A percentile compares a stretch with the other conserved stretches of the same genome.
These are phyloP conservation scores for Globisporangium canariense DNA, from an alignment of 352 stramenopile genomes.

Conservation along the genomic window DNA sequence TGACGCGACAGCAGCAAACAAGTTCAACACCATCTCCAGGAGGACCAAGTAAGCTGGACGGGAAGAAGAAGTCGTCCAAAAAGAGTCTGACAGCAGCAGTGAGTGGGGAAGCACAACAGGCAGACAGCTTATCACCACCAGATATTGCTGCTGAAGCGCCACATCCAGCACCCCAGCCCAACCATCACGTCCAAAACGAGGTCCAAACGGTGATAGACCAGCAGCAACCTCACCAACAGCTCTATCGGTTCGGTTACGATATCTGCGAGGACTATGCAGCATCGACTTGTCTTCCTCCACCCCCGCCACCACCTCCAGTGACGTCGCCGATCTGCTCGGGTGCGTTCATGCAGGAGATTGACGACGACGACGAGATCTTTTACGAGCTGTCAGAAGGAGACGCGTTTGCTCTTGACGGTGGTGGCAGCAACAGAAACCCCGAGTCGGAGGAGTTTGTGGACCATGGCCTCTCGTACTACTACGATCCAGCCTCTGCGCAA, in stretches of 20 bases:
- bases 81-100: slow-evolving; percentile 16
- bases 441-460: slow-evolving; percentile 36
- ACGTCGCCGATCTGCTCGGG: slow-evolving; percentile 13
- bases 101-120: not conserved
- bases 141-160: not conserved
- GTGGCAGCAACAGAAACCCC: slow-evolving; percentile 3
- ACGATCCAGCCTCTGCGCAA: slow-evolving; percentile 26
- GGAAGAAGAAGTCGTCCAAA: slow-evolving; percentile 11
- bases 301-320: slow-evolving; percentile 12
- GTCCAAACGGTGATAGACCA: not conserved
- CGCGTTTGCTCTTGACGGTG: slow-evolving; percentile 25
- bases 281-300: not conserved
- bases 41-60: slow-evolving; percentile 20
- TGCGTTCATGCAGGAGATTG: slow-evolving; percentile 68
- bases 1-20: slow-evolving; percentile 26
- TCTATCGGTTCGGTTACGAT: not conserved
- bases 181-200: too few species aligned
- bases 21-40: slow-evolving; percentile 2
- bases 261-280: not conserved
- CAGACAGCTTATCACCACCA: not conserved
- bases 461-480: slow-evolving; percentile 57
- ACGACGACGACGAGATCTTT: slow-evolving; percentile 37
- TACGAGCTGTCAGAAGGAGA: slow-evolving; percentile 7
- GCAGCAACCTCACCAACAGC: not conserved
- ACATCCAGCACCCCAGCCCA: not conserved